A percentile compares a stretch with the other conserved stretches of the same genome.
Conservation (phyloP, 495 filamentous ascomycete genomes). For the Penicillium cinerascens region DNA sequence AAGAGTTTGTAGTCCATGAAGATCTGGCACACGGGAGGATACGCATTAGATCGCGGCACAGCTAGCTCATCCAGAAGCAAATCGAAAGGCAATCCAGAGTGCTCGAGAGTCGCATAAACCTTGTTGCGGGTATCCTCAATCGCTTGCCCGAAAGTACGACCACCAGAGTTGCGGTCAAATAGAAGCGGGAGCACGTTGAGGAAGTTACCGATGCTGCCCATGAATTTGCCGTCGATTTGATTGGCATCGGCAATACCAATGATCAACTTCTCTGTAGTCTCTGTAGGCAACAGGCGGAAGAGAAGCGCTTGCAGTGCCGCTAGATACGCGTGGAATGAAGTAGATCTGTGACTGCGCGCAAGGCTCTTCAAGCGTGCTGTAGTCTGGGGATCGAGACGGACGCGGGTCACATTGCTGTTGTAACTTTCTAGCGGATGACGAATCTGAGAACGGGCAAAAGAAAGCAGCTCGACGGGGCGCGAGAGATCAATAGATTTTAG, state of each 20-base stretch:
- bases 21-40: constrained; percentile 35
- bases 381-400: not conserved
- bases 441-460: not conserved
- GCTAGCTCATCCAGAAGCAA: constrained; percentile 33
- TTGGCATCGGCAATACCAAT: constrained; percentile 44
- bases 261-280: not conserved
- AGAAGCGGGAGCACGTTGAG: constrained; percentile 48
- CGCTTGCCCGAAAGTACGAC: constrained; percentile 9
- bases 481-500: not conserved
- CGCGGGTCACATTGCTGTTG: no score
- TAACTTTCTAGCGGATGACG: no score
- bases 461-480: not conserved
- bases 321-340: constrained; percentile 34
- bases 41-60: constrained; percentile 18
- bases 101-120: constrained; percentile 15
- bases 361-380: not conserved
- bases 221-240: constrained; percentile 15
- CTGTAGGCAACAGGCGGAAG: constrained; percentile 5
- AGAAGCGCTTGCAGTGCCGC: constrained; percentile 23
- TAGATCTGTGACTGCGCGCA: not conserved
- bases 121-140: constrained; percentile 15
- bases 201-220: constrained; percentile 37
- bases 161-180: not conserved
- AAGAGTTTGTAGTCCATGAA: constrained; percentile 37
- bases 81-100: constrained; percentile 41